Percentiles rank a stretch among this genome's conserved stretches.
phyloP scores from a whole-genome alignment of 2,329 filamentous ascomycete genomes.

The Hymenoscyphus repandus region DNA sequence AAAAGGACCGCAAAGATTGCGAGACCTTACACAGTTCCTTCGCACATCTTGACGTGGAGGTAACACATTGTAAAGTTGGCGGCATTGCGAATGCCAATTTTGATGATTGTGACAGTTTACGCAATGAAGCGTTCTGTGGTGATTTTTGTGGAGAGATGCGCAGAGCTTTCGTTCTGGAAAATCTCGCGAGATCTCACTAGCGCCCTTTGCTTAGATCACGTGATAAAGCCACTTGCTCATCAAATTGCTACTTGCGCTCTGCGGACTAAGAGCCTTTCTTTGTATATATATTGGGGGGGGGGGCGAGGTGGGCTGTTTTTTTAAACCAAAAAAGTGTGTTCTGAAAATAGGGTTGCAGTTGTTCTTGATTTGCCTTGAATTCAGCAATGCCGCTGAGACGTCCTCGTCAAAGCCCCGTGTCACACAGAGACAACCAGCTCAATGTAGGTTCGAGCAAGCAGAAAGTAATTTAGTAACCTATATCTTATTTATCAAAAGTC shows the following conservation, averaged over 20 bases:
- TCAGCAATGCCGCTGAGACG: too few species aligned
- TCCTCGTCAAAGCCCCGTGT: too few species aligned
- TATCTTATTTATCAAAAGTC: slow-evolving; percentile 24
- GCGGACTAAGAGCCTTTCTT: too few species aligned
- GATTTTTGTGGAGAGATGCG: slow-evolving; percentile 2
- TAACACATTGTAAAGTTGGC: slow-evolving; percentile 23
- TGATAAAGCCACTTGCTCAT: too few species aligned
- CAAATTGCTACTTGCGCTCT: too few species aligned
- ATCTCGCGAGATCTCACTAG: background rate
- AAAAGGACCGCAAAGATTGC: slow-evolving; percentile 28
- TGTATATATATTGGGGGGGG: too few species aligned
- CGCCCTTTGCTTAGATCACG: background rate
- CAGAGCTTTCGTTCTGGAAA: background rate
- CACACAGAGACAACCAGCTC: too few species aligned
- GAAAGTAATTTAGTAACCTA: too few species aligned
- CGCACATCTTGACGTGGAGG: slow-evolving; percentile 15
- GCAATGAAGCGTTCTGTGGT: slow-evolving; percentile 13
- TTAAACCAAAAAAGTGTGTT: background rate
- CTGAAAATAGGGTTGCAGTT: too few species aligned
- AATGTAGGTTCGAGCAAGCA: too few species aligned
- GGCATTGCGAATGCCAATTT: slow-evolving; percentile 25
- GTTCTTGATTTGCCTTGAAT: too few species aligned
- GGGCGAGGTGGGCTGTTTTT: too few species aligned
- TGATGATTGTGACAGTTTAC: slow-evolving; percentile 7
- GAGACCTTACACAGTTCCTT: slow-evolving; percentile 21